Conservation (phyloP, 805 yeast species). For the Brettanomyces anomalus region DNA sequence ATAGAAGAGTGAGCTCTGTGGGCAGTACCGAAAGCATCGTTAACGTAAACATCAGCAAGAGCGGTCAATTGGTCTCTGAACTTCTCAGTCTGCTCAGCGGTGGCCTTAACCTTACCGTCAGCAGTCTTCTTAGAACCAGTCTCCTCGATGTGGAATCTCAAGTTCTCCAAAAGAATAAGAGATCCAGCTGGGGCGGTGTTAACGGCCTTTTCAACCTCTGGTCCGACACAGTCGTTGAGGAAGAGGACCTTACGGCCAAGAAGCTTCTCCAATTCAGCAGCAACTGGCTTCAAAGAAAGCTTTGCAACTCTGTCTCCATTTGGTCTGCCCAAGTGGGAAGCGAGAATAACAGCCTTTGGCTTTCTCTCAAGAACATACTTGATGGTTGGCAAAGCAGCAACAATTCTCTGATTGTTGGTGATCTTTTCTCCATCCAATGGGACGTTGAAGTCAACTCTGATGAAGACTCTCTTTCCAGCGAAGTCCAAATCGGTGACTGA, state of each 20-base stretch:
- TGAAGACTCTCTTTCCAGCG: slow-evolving; percentile 90
- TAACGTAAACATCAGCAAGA: slow-evolving; percentile 93
- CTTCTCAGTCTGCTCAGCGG: slow-evolving; percentile 68
- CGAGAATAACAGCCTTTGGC: slow-evolving; percentile 86
- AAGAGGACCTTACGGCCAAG: slow-evolving; percentile 70
- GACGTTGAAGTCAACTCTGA: slow-evolving; percentile 95
- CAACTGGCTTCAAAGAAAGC: slow-evolving; percentile 90
- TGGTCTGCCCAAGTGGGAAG: slow-evolving; percentile 99
- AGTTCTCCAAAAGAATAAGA: slow-evolving; percentile 88
- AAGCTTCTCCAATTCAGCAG: slow-evolving; percentile 75
- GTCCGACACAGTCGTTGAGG: slow-evolving; percentile 88
- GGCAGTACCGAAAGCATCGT: slow-evolving; percentile 99
- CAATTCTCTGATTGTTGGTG: slow-evolving; percentile 99
- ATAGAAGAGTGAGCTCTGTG: slow-evolving; percentile 99
- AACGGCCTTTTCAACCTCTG: slow-evolving; percentile 76
- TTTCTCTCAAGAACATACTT: slow-evolving; percentile 85
- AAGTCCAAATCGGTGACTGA: slow-evolving; percentile 87
- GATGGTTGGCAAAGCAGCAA: slow-evolving; percentile 98
- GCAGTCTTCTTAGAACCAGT: slow-evolving; percentile 79
- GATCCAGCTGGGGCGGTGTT: slow-evolving; percentile 68
- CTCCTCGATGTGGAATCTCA: slow-evolving; percentile 98
- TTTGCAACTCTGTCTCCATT: slow-evolving; percentile 84
- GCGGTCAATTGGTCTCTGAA: slow-evolving; percentile 88
- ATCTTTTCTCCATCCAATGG: slow-evolving; percentile 93
- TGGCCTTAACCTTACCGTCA: slow-evolving; percentile 92